Evolutionary conservation across 2,329 filamentous ascomycete genomes (phyloP).

Genomic region (Sporothrix mexicana): DNA sequence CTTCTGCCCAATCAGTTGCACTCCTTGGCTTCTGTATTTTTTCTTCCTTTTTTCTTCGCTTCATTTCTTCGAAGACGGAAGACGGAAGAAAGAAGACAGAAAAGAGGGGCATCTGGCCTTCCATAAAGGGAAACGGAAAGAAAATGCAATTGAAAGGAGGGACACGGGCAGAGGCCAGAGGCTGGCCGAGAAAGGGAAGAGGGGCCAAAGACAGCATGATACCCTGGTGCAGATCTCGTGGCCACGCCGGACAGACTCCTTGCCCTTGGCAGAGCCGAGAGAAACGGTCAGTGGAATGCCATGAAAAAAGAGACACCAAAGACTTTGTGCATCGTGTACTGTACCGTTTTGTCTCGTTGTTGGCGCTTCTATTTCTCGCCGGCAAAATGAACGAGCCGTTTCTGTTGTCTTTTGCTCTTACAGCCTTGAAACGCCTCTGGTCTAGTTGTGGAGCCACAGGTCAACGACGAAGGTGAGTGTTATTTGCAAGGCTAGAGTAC

Average conservation of each 20-base stretch:
- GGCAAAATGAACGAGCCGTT: slow-evolving; percentile 12
- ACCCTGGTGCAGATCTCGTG: slow-evolving; percentile 4
- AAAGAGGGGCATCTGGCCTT: slow-evolving; percentile 17
- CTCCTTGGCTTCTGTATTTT: not conserved
- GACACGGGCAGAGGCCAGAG: not conserved
- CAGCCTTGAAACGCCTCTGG: slow-evolving; percentile 9
- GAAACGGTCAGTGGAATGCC: not conserved
- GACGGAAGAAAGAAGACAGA: not conserved
- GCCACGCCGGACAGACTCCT: not conserved
- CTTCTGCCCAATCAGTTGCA: slow-evolving; percentile 3
- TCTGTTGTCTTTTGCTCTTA: not conserved
- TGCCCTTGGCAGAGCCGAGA: not conserved
- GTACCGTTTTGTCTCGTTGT: not conserved
- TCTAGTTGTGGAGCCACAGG: not conserved
- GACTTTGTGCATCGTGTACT: not conserved
- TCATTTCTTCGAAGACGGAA: not conserved
- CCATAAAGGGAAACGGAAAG: slow-evolving; percentile 20
- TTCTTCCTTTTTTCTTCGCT: too few relatives aligned
- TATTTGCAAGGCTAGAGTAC: not conserved
- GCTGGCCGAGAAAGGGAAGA: not conserved
- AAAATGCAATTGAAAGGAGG: not conserved
- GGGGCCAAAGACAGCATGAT: not conserved
- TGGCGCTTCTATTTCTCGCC: not conserved
- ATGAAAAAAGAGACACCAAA: not conserved
- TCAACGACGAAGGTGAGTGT: not conserved